Evolutionary conservation across 2,329 filamentous ascomycete species (phyloP).

Genomic region (Beauveria rudraprayagi): DNA sequence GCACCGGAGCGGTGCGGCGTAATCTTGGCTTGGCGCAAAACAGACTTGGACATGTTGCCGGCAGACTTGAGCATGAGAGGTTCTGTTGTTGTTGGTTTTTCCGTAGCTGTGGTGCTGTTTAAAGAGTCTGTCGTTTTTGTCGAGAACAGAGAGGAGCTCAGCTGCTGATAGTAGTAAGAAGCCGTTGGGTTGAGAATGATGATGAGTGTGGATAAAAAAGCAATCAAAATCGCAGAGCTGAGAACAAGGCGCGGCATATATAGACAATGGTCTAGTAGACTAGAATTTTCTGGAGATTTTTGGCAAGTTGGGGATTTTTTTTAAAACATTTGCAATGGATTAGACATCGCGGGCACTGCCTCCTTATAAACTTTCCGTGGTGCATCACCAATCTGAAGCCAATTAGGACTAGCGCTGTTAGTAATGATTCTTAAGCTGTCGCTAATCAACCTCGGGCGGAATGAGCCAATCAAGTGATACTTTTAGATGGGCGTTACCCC

Average conservation of each 20-base stretch:
- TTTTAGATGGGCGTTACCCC: no score
- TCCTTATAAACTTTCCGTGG: not conserved
- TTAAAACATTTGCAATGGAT: constrained; percentile 16
- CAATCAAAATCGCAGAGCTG: constrained; percentile 27
- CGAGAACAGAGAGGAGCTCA: constrained; percentile 14
- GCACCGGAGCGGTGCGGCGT: constrained; percentile 62
- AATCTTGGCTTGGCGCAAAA: constrained; percentile 61
- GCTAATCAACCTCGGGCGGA: not conserved
- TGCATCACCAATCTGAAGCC: not conserved
- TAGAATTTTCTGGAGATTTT: constrained; percentile 14
- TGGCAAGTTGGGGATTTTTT: not conserved
- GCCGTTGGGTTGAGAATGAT: constrained; percentile 20
- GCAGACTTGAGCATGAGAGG: constrained; percentile 27
- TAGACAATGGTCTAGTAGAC: constrained; percentile 16
- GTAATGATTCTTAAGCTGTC: constrained; percentile 9
- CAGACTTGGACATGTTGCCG: constrained; percentile 50
- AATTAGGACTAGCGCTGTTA: constrained; percentile 7
- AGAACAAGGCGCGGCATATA: constrained; percentile 32
- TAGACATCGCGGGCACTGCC: constrained; percentile 2
- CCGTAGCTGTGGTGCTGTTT: constrained; percentile 6
- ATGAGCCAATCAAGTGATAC: not conserved
- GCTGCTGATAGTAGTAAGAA: constrained; percentile 18
- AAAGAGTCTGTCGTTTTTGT: constrained; percentile 6
- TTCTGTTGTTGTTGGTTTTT: not conserved
- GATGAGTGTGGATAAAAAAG: constrained; percentile 30